Evolutionary conservation across 805 yeast genomes (phyloP).

Genomic region (Grigorovia humatica): DNA sequence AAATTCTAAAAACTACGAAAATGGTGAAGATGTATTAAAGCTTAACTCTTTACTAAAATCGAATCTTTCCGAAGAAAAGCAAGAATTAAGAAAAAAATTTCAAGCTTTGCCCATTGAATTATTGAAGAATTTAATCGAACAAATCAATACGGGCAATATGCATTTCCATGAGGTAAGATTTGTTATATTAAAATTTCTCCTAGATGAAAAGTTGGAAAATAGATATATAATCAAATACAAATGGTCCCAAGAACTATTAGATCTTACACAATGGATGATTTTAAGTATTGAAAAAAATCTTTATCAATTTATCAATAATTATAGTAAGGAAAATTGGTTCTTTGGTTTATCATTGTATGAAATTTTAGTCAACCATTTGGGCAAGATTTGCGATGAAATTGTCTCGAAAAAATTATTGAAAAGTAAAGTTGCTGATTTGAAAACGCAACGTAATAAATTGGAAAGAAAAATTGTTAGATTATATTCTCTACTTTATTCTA

Average conservation of each 20-base stretch:
- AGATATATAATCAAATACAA: conserved; percentile 30
- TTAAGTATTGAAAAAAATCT: conserved; percentile 23
- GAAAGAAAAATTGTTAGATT: conserved; percentile 40
- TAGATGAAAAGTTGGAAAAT: conserved; percentile 8
- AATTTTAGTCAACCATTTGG: conserved; percentile 35
- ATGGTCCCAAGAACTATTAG: conserved; percentile 32
- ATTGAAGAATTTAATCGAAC: conserved; percentile 17
- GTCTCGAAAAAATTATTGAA: conserved; percentile 23
- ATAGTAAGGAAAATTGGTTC: conserved; percentile 7
- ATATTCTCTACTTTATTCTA: conserved; percentile 31
- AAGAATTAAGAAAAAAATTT: not conserved
- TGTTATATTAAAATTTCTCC: conserved; percentile 20
- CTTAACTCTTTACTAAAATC: conserved; percentile 26
- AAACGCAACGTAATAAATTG: conserved; percentile 34
- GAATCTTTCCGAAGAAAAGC: conserved; percentile 19
- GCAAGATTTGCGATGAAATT: conserved; percentile 26
- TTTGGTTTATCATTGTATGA: conserved; percentile 35
- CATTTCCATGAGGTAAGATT: conserved; percentile 34
- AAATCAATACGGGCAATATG: conserved; percentile 17
- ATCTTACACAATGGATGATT: conserved; percentile 26
- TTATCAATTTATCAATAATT: conserved; percentile 12
- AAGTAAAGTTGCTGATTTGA: conserved; percentile 25
- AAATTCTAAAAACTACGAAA: conserved; percentile 1
- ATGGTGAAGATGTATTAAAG: conserved; percentile 15
- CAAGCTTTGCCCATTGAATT: conserved; percentile 11